These are phyloP conservation scores for Fusarium tricinctum DNA, from an alignment of 2,329 filamentous ascomycete genomes.

Conservation along the genomic window DNA sequence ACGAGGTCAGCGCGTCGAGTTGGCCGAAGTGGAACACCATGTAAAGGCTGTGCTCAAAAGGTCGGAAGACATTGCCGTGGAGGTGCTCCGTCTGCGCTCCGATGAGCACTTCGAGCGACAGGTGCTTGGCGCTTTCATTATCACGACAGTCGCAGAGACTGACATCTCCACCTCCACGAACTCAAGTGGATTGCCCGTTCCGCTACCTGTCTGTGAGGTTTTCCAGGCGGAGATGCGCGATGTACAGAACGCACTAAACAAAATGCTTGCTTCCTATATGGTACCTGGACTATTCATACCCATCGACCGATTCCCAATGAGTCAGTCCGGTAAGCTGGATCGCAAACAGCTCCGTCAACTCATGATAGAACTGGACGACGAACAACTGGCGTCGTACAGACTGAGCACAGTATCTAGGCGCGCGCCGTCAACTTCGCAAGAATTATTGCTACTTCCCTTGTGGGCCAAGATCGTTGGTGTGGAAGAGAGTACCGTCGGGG, in stretches of 20 bases:
- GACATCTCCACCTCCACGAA: constrained; percentile 13
- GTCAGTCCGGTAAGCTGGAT: constrained; percentile 17
- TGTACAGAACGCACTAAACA: constrained; percentile 17
- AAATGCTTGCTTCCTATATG: constrained; percentile 13
- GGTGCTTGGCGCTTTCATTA: constrained; percentile 8
- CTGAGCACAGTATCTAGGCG: constrained; percentile 7
- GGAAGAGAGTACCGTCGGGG: constrained; percentile 15
- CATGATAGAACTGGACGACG: constrained; percentile 14
- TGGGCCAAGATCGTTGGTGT: constrained; percentile 14
- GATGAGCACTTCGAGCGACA: constrained; percentile 15
- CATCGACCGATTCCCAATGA: constrained; percentile 15
- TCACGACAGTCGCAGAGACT: constrained; percentile 8
- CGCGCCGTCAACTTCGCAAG: constrained; percentile 12
- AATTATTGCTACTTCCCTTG: constrained; percentile 18
- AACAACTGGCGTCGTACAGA: constrained; percentile 18
- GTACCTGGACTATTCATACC: constrained; percentile 19
- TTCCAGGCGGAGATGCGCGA: constrained; percentile 16
- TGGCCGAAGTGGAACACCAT: constrained; percentile 21
- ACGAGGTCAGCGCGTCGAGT: constrained; percentile 17
- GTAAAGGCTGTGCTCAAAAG: constrained; percentile 13
- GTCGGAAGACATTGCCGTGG: constrained; percentile 12
- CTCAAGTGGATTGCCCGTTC: constrained; percentile 14
- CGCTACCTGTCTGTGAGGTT: constrained; percentile 13
- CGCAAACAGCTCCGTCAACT: constrained; percentile 17
- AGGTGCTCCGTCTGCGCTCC: constrained; percentile 13